These are phyloP conservation scores for Dothiorella sarmentorum DNA, from an alignment of 2,329 filamentous ascomycete species.

Conservation along the genomic window DNA sequence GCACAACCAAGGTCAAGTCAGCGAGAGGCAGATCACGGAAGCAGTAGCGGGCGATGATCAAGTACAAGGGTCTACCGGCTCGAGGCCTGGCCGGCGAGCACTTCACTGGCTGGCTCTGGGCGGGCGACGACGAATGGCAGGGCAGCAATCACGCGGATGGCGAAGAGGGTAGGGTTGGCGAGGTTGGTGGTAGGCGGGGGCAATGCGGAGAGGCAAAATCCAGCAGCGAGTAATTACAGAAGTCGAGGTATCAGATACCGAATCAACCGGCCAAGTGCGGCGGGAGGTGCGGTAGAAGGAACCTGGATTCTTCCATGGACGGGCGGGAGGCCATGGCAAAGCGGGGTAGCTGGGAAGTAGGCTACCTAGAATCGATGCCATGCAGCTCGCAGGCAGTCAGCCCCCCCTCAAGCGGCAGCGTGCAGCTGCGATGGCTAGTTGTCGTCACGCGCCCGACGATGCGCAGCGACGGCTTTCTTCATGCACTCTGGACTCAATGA, in stretches of 20 bases:
- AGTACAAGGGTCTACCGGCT: conserved; percentile 15
- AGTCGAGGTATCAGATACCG: not conserved
- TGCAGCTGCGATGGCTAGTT: too few species aligned
- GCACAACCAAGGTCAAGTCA: conserved; percentile 10
- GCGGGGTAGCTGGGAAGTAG: conserved; percentile 10
- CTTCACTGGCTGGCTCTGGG: not conserved
- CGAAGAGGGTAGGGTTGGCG: conserved; percentile 8
- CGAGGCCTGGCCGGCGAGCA: not conserved
- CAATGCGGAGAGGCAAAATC: conserved; percentile 7
- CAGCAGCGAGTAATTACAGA: conserved; percentile 9
- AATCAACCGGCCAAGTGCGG: not conserved
- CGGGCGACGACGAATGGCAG: not conserved
- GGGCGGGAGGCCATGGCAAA: conserved; percentile 8
- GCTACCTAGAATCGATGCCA: conserved; percentile 10
- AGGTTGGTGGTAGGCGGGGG: conserved; percentile 11
- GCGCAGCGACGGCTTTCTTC: conserved; percentile 7
- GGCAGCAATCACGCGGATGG: not conserved
- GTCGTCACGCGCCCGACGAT: conserved; percentile 2
- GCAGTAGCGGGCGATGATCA: conserved; percentile 9
- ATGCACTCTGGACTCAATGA: not conserved
- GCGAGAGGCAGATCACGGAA: conserved; percentile 2
- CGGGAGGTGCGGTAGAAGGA: not conserved
- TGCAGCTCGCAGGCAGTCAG: conserved; percentile 15
- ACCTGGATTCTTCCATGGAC: not conserved
- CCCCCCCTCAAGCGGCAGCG: conserved; percentile 12